Conservation (phyloP, 208 protist genomes). For the Naegleria gruberi region DNA sequence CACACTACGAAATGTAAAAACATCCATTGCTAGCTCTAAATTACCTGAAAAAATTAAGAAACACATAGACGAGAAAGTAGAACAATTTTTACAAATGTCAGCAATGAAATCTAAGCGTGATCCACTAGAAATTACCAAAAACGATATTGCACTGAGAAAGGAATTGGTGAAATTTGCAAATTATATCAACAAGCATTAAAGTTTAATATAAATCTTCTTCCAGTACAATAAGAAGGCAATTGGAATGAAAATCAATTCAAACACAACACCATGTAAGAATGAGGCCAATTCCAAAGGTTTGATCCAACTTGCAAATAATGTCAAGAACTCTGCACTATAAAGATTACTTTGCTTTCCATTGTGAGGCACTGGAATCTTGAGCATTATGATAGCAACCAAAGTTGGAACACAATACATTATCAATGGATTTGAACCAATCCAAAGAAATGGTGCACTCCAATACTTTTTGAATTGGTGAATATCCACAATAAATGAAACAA, state of each 20-base stretch:
- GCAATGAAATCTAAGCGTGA: too few species aligned
- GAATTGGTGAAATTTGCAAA: not conserved
- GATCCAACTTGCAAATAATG: not conserved
- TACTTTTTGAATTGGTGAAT: not conserved
- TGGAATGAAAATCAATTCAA: not conserved
- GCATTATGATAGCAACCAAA: not conserved
- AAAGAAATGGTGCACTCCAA: not conserved
- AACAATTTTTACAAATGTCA: too few species aligned
- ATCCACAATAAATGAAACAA: not conserved
- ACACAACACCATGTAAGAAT: not conserved
- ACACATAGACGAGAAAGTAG: too few species aligned
- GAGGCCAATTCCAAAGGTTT: not conserved
- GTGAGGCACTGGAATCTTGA: not conserved
- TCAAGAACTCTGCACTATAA: not conserved
- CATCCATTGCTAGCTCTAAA: not conserved
- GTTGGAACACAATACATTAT: not conserved
- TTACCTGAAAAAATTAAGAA: not conserved
- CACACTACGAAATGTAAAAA: not conserved
- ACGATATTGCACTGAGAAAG: not conserved
- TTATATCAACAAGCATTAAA: not conserved
- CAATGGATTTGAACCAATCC: not conserved
- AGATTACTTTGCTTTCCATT: not conserved
- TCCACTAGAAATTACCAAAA: not conserved
- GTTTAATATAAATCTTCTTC: not conserved
- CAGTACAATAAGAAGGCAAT: not conserved